Base-by-base conservation (phyloP, 352 stramenopile genomes). In the Phytophthora tentaculata region DNA sequence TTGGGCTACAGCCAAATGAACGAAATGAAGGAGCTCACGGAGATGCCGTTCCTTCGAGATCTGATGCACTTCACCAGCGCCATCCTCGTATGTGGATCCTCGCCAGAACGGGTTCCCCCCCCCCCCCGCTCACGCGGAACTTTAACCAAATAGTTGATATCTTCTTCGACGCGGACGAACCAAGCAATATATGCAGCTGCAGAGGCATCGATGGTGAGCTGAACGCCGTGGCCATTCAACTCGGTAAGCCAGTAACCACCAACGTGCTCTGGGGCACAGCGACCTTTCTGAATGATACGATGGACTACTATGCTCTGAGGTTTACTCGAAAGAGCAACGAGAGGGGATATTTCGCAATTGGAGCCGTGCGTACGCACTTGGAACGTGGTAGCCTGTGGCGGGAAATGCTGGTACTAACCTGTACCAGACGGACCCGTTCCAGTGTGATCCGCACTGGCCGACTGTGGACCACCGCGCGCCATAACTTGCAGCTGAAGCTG, bases 151-250 rank as follows among this genome's bases (percentile, higher is more conserved):
- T n/a, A 26, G 61, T 67, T 32, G 59, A 50, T 12, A 49, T 67
- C n/a, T 49, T 49, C 49, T 61, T 48, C 28, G 51, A 20, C 4
- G 3, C 32, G 19, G 60, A 60, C 37, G 13, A 61, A 12, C 14
- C 61, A 41, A 54, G 59, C 16, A 39, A 67, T 16, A 67, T 67
- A 50, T 23, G 61, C 6, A 67, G 61, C 41, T 67, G 60, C 23
- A 58, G 50, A 41, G 60, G 60, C 19, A 28, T 61, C 20, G 10
- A 13, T 10, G 61, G 61, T 1, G 52, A 68, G 35, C 17, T 67
- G 26, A 71, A 67, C 12, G 56, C 43, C 3, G 67, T 67, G 56
- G 57, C 57, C 2, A 71, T 71, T 47, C 67, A 71, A 19, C 28
- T 67, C 1, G 48, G 48, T 5, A 12, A 50, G 29, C 61, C 61